Base-by-base conservation (phyloP, 352 stramenopile species). In the Pilasporangium apinafurcum region DNA sequence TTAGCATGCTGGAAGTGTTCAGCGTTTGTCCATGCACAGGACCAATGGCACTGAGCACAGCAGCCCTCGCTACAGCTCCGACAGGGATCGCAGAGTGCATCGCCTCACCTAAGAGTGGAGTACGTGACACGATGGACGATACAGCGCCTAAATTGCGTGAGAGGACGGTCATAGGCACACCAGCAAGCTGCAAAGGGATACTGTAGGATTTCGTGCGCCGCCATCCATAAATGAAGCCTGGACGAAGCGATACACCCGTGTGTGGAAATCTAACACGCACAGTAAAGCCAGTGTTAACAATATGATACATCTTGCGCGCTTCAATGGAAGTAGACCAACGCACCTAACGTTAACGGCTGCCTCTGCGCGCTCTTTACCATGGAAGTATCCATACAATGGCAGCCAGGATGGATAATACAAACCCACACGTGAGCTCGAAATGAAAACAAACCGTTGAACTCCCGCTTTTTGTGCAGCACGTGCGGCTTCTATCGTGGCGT, bases 341-440 rank as follows among this genome's bases (percentile, higher is more conserved):
- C 47, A 91, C 79, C 66, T 67, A 16, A 65, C 62, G 8, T 56
- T 48, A n/a, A 96, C 68, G 8, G 77, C 75, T 17, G 66, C 67
- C 49, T 96, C 87, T 2, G 81, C 87, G 34, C 81, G 65, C 52
- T 91, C 74, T 46, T 96, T 96, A 31, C 87, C 85, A 38, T 95
- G 63, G 62, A 92, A 96, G 56, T 96, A 96, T 16, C 85, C 87
- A 34, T 94, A 67, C 46, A 96, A 63, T 0, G 83, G 83, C 17
- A 77, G 52, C 69, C 74, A 92, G 14, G 66, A 68, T 21, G 80
- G 78, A 26, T 90, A 45, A 36, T 78, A 70, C 20, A 72, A 77
- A 20, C 81, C 84, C 6, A 96, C 87, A 37, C 86, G 79, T n/a
- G 87, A 92, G 45, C 92, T 94, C n/a, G 83, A 95, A 20, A 96